These are phyloP conservation scores for Penicillium samsonianum DNA, from an alignment of 495 filamentous ascomycete species.

Conservation along the genomic window DNA sequence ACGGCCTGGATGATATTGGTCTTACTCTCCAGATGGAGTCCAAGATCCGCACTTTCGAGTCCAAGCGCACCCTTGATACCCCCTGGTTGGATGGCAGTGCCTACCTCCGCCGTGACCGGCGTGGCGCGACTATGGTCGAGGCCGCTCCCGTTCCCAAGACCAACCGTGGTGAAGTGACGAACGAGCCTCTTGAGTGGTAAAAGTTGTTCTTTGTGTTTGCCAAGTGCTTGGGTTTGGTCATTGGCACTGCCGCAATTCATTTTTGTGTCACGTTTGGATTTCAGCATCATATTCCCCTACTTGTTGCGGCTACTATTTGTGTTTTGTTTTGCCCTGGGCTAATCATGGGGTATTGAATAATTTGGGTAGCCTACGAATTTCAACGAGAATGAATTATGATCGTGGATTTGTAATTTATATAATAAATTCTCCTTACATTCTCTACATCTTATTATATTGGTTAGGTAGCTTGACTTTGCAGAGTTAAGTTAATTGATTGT, in stretches of 20 bases:
- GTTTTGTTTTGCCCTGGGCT: slow-evolving; percentile 16
- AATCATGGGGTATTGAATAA: slow-evolving; percentile 19
- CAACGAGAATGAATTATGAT: slow-evolving; percentile 35
- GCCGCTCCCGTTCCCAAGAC: slow-evolving; percentile 86
- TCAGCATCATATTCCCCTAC: slow-evolving; percentile 28
- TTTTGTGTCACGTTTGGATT: slow-evolving; percentile 14
- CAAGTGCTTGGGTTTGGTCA: slow-evolving; percentile 16
- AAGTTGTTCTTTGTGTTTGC: slow-evolving; percentile 18
- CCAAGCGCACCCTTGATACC: slow-evolving; percentile 69
- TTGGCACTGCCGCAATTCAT: slow-evolving; percentile 9
- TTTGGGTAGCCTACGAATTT: slow-evolving; percentile 23
- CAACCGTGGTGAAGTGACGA: slow-evolving; percentile 81
- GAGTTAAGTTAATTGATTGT: too few species aligned
- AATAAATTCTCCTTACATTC: background rate
- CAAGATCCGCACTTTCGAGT: slow-evolving; percentile 84
- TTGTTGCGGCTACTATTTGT: slow-evolving; percentile 13
- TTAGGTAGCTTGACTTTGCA: too few species aligned
- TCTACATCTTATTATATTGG: too few species aligned
- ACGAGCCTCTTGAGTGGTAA: slow-evolving; percentile 93
- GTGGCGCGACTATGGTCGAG: slow-evolving; percentile 69
- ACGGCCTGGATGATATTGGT: slow-evolving; percentile 96
- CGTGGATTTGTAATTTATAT: slow-evolving; percentile 3
- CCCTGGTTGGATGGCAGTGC: slow-evolving; percentile 91
- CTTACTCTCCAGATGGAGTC: slow-evolving; percentile 88
- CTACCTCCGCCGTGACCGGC: slow-evolving; percentile 72